phyloP scores from a whole-genome alignment of 1,139 yeast genomes.

The Dujonia santamariae region DNA sequence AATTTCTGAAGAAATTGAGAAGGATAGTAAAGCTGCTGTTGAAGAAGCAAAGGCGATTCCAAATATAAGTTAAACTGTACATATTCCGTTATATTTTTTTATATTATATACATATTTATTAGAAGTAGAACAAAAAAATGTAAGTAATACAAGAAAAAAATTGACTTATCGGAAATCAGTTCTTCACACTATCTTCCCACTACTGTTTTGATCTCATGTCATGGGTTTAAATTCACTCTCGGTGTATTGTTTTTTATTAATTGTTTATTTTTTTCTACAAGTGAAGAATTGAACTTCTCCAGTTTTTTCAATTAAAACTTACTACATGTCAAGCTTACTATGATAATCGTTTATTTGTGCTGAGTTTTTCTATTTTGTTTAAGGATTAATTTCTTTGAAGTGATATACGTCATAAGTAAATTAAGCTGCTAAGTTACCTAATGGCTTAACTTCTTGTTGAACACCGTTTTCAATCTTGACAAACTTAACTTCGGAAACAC shows the following conservation, averaged over 20 bases:
- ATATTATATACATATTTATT: constrained; percentile 6
- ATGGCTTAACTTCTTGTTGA: constrained; percentile 34
- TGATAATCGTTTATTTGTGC: no score
- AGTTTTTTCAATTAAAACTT: constrained; percentile 10
- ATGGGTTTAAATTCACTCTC: no score
- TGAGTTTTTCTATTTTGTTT: no score
- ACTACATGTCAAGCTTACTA: constrained; percentile 11
- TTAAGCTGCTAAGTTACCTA: no score
- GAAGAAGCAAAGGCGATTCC: constrained; percentile 12
- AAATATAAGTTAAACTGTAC: constrained; percentile 8
- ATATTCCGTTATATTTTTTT: not conserved
- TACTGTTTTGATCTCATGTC: no score
- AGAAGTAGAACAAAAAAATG: not conserved
- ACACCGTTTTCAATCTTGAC: constrained; percentile 72
- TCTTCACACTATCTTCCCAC: no score
- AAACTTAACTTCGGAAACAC: constrained; percentile 70
- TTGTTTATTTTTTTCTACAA: no score
- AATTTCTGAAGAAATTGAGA: constrained; percentile 24
- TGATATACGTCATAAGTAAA: no score
- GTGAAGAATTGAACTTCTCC: not conserved
- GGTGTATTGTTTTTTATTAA: no score
- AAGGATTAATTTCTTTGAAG: no score
- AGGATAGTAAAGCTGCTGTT: constrained; percentile 12
- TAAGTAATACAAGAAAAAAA: not conserved
- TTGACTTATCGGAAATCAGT: not conserved